Conservation (phyloP, 805 yeast species). For the Metschnikowia cubensis region DNA sequence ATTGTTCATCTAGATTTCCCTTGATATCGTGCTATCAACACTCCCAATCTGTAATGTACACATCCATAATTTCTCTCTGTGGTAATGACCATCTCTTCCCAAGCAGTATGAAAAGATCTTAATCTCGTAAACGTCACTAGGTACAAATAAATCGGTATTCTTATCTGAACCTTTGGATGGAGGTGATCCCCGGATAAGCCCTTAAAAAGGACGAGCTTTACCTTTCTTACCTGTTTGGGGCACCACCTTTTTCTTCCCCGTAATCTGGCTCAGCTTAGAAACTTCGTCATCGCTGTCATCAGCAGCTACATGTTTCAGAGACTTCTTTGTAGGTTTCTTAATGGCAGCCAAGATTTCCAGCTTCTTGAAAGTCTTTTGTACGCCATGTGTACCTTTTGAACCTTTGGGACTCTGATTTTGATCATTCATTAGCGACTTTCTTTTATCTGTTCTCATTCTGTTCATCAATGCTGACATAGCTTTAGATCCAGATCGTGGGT, state of each 20-base stretch:
- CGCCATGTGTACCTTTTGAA: background rate
- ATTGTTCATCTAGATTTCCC: background rate
- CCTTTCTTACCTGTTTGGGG: constrained; percentile 12
- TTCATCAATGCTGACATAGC: constrained; percentile 40
- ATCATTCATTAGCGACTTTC: constrained; percentile 14
- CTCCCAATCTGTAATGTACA: background rate
- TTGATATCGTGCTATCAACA: background rate
- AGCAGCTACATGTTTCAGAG: background rate
- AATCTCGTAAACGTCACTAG: background rate
- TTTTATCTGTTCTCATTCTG: constrained; percentile 26
- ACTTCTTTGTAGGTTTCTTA: constrained; percentile 1
- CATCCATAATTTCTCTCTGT: background rate
- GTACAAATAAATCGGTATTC: background rate
- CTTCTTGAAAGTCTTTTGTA: background rate
- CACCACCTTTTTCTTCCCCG: constrained; percentile 9
- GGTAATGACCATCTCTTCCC: background rate
- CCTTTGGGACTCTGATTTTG: background rate
- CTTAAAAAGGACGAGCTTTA: constrained; percentile 15
- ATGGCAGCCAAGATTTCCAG: constrained; percentile 10
- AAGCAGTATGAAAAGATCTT: background rate
- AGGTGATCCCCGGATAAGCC: too few relatives aligned
- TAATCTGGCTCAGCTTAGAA: constrained; percentile 13
- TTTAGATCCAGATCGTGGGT: constrained; percentile 21
- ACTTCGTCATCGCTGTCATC: constrained; percentile 16
- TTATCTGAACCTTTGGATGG: background rate